Percentiles rank a stretch among this genome's conserved stretches.
Conservation (phyloP, 2,329 filamentous ascomycete genomes). For the Amphichorda felina region DNA sequence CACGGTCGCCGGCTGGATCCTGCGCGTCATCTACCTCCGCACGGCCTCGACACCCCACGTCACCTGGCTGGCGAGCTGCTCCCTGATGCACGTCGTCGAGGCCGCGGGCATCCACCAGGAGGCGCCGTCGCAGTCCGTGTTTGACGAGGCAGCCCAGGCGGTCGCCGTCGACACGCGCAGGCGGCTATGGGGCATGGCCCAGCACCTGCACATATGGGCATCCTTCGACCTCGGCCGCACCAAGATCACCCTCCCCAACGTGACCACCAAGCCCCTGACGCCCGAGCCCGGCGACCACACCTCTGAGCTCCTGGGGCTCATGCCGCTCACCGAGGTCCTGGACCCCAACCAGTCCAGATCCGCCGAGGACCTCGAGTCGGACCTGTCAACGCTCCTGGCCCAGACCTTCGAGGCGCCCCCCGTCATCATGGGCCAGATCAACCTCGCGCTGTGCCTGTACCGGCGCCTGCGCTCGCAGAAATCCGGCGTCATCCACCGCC, state of each 20-base stretch:
- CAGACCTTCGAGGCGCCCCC: constrained; percentile 25
- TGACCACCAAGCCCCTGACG: constrained; percentile 26
- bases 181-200: constrained; percentile 35
- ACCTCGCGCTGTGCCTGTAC: constrained; percentile 42
- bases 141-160: constrained; percentile 10
- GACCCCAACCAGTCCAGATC: constrained; percentile 35
- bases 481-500: constrained; percentile 25
- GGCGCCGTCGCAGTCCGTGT: constrained; percentile 12
- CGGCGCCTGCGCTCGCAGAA: constrained; percentile 40
- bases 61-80: constrained; percentile 45
- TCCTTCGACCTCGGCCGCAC: constrained; percentile 47
- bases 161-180: constrained; percentile 25
- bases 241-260: constrained; percentile 33
- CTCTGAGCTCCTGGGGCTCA: constrained; percentile 35
- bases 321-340: constrained; percentile 39
- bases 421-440: constrained; percentile 37
- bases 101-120: constrained; percentile 35
- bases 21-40: constrained; percentile 40
- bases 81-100: constrained; percentile 45
- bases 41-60: constrained; percentile 39
- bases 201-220: constrained; percentile 47
- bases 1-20: constrained; percentile 36
- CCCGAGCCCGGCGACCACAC: constrained; percentile 27
- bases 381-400: constrained; percentile 26
- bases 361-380: constrained; percentile 26